Conservation (phyloP, 2,329 filamentous ascomycete genomes). For the Colletotrichum sp. region DNA sequence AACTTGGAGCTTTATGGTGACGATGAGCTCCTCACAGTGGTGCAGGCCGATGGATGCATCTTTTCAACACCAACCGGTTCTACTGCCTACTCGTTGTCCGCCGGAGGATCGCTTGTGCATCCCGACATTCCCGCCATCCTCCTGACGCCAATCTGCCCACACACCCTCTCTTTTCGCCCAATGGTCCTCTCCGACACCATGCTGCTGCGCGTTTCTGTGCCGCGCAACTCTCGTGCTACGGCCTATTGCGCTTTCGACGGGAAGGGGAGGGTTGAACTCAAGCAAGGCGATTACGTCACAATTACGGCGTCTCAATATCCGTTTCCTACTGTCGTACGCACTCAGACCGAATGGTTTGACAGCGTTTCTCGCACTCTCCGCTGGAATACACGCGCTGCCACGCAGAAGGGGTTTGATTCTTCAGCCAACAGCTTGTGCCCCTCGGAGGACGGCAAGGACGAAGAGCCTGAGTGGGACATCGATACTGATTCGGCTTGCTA, state of each 20-base stretch:
- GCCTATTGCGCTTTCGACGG: slow-evolving; percentile 98
- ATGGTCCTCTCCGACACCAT: slow-evolving; percentile 98
- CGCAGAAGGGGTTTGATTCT: slow-evolving; percentile 86
- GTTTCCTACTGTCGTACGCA: slow-evolving; percentile 93
- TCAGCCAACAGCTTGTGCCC: slow-evolving; percentile 28
- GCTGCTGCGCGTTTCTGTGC: slow-evolving; percentile 87
- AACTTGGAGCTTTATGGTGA: slow-evolving; percentile 97
- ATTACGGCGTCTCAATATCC: slow-evolving; percentile 96
- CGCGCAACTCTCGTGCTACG: slow-evolving; percentile 83
- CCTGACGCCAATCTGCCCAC: slow-evolving; percentile 95
- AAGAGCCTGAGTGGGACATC: slow-evolving; percentile 84
- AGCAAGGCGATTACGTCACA: slow-evolving; percentile 93
- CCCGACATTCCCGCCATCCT: slow-evolving; percentile 97
- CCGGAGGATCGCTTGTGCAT: slow-evolving; percentile 93
- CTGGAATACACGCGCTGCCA: slow-evolving; percentile 93
- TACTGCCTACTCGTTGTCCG: slow-evolving; percentile 95
- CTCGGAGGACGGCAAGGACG: slow-evolving; percentile 57
- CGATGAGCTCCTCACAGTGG: slow-evolving; percentile 90
- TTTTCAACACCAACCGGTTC: slow-evolving; percentile 95
- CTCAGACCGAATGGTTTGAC: slow-evolving; percentile 94
- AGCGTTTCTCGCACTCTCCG: slow-evolving; percentile 89
- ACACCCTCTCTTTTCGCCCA: slow-evolving; percentile 94
- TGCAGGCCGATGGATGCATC: slow-evolving; percentile 97
- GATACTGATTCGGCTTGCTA: slow-evolving; percentile 82
- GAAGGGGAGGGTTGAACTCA: slow-evolving; percentile 92